Evolutionary conservation across 805 yeast species (phyloP).

Genomic region (Candida stauntonica): DNA sequence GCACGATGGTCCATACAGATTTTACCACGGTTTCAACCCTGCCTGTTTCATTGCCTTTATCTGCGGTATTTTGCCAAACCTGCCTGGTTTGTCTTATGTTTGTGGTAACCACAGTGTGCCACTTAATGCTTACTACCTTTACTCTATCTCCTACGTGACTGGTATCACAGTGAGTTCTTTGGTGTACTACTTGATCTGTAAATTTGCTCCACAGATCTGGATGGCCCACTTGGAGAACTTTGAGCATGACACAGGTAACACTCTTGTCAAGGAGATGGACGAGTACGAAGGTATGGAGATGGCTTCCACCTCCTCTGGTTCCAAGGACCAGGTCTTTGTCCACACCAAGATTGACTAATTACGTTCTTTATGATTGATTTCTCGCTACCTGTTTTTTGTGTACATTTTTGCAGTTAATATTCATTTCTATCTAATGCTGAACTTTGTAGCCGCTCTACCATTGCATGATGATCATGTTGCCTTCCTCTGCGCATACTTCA

Average conservation of each 20-base stretch:
- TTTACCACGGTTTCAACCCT: constrained; percentile 71
- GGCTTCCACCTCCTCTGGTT: constrained; percentile 9
- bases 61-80: constrained; percentile 34
- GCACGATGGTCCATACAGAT: constrained; percentile 41
- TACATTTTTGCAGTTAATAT: too few relatives aligned
- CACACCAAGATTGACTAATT: constrained; percentile 6
- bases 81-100: constrained; percentile 40
- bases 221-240: constrained; percentile 22
- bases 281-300: constrained; percentile 15
- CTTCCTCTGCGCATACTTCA: too few relatives aligned
- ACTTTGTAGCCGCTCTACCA: too few relatives aligned
- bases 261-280: constrained; percentile 15
- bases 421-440: too few relatives aligned
- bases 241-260: constrained; percentile 20
- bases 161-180: constrained; percentile 53
- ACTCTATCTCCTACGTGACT: constrained; percentile 43
- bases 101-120: constrained; percentile 65
- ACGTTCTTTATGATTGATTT: background rate
- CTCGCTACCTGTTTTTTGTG: background rate
- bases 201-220: constrained; percentile 37
- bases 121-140: constrained; percentile 66
- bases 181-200: constrained; percentile 44
- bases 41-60: constrained; percentile 67
- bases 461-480: too few relatives aligned
- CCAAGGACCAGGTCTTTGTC: constrained; percentile 4